Evolutionary conservation across 2,329 filamentous ascomycete species (phyloP).

Genomic region (Plectosphaerella cucumerina): DNA sequence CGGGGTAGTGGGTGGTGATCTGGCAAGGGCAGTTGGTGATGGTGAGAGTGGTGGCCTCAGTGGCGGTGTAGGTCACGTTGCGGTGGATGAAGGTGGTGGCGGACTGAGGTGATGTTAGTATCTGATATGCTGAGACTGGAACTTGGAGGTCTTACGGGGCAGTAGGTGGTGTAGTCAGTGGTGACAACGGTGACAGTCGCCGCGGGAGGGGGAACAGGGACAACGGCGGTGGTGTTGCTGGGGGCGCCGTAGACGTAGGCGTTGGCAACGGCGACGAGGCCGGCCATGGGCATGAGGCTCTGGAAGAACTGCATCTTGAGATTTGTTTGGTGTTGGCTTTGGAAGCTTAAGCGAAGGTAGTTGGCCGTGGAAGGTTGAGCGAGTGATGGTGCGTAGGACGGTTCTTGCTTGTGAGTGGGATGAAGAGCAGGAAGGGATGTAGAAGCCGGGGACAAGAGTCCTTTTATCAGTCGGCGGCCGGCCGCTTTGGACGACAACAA

Average conservation of each 20-base stretch:
- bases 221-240: slow-evolving; percentile 8
- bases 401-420: slow-evolving; percentile 3
- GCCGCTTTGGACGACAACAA: too few relatives aligned
- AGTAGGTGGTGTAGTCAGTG: slow-evolving; percentile 35
- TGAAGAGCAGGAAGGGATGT: background rate
- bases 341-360: slow-evolving; percentile 14
- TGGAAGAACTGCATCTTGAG: slow-evolving; percentile 31
- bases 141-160: slow-evolving; percentile 29
- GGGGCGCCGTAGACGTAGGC: slow-evolving; percentile 16
- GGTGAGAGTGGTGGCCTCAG: slow-evolving; percentile 35
- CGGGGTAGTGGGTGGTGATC: slow-evolving; percentile 27
- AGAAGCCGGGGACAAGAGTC: too few relatives aligned
- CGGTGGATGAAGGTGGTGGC: slow-evolving; percentile 33
- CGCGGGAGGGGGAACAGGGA: background rate
- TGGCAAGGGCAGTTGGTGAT: slow-evolving; percentile 46
- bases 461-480: too few relatives aligned
- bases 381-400: slow-evolving; percentile 12
- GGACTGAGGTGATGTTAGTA: slow-evolving; percentile 15
- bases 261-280: slow-evolving; percentile 22
- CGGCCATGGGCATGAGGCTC: slow-evolving; percentile 24
- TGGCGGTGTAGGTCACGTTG: slow-evolving; percentile 40
- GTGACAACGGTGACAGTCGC: slow-evolving; percentile 31
- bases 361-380: slow-evolving; percentile 14
- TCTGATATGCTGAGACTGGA: background rate
- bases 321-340: slow-evolving; percentile 7